A percentile compares a stretch with the other conserved stretches of the same genome.
phyloP scores from a whole-genome alignment of 2,329 filamentous ascomycete genomes.

The Penicillium sp. region DNA sequence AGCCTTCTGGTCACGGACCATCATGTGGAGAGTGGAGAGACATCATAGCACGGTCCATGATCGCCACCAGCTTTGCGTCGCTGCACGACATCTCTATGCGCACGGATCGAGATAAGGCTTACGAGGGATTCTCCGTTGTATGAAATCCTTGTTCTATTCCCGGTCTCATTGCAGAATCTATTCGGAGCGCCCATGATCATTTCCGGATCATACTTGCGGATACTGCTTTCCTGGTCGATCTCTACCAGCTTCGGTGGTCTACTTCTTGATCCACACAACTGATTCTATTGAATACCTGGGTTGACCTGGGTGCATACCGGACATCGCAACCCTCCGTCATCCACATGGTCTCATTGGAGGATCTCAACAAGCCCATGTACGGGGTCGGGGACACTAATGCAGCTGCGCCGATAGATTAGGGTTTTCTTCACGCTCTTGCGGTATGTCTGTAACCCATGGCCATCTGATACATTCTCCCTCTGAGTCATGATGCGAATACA shows the following conservation, averaged over 20 bases:
- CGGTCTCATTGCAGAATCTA: too few relatives aligned
- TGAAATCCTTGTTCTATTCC: too few relatives aligned
- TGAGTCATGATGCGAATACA: conserved; percentile 23
- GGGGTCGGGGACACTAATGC: conserved; percentile 12
- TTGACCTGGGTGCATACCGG: conserved; percentile 13
- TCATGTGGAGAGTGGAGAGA: neutral
- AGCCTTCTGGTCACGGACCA: conserved; percentile 9
- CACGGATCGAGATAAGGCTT: conserved; percentile 7
- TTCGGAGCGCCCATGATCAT: too few relatives aligned
- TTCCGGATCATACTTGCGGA: too few relatives aligned
- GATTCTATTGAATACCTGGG: too few relatives aligned
- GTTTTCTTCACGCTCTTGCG: conserved; percentile 9
- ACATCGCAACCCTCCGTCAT: conserved; percentile 11
- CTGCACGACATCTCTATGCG: conserved; percentile 21
- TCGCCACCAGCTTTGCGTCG: conserved; percentile 17
- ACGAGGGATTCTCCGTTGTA: too few relatives aligned
- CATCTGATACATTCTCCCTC: conserved; percentile 26
- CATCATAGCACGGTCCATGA: conserved; percentile 17
- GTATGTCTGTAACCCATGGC: conserved; percentile 20
- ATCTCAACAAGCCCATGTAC: conserved; percentile 8
- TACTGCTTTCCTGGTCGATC: conserved; percentile 15
- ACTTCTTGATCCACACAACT: too few relatives aligned
- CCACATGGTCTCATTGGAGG: conserved; percentile 18
- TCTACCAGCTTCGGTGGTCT: conserved; percentile 10
- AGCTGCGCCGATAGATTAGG: conserved; percentile 12